A percentile compares a stretch with the other conserved stretches of the same genome.
phyloP scores from a whole-genome alignment of 768 basidiomycete species.

The Boletus eberwhitei region DNA sequence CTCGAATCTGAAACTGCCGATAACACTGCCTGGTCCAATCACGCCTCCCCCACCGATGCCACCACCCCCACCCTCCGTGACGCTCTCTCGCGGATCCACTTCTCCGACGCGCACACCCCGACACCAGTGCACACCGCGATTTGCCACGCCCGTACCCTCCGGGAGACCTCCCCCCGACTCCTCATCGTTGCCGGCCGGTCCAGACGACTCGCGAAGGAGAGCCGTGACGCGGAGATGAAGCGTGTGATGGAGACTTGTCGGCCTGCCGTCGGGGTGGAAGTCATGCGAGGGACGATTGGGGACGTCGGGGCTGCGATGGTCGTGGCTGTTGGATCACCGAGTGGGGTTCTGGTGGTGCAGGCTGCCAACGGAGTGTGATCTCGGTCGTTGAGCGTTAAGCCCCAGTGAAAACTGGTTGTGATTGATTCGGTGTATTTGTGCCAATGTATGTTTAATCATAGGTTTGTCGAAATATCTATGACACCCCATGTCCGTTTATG shows the following conservation, averaged over 20 bases:
- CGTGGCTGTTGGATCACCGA: constrained; percentile 45
- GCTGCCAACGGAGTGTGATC: no score
- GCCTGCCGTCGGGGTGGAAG: constrained; percentile 8
- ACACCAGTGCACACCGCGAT: constrained; percentile 58
- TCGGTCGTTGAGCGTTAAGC: no score
- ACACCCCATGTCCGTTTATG: no score
- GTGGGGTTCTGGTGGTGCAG: constrained; percentile 68
- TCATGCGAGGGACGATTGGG: constrained; percentile 76
- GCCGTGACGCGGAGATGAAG: constrained; percentile 67
- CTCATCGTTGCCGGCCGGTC: constrained; percentile 74
- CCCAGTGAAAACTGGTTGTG: no score
- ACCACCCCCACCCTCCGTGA: constrained; percentile 13
- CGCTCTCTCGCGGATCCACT: constrained; percentile 61
- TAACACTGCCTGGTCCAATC: constrained; percentile 68
- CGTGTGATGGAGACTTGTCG: constrained; percentile 48
- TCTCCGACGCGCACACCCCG: constrained; percentile 53
- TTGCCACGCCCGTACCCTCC: constrained; percentile 36
- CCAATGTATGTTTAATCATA: no score
- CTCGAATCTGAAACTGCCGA: constrained; percentile 86
- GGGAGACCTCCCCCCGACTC: constrained; percentile 38
- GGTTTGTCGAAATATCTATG: no score
- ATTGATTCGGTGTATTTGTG: no score
- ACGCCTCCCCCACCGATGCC: constrained; percentile 32
- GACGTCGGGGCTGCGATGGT: constrained; percentile 84
- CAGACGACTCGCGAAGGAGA: constrained; percentile 66